Evolutionary conservation across 306 rosid species (phyloP).

Genomic region (Oemleria cerasiformis): DNA sequence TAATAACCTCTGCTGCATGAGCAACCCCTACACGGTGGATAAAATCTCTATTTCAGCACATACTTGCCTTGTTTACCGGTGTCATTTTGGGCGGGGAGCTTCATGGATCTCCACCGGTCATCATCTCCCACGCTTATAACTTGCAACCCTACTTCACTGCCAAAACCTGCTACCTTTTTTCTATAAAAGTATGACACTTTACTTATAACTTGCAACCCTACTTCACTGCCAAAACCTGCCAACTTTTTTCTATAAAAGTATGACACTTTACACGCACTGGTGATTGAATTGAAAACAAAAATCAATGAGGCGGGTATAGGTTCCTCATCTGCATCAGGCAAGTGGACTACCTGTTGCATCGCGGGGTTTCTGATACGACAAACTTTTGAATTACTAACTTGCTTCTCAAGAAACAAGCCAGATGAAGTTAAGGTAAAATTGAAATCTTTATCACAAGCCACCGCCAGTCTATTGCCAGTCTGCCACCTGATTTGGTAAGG

Average conservation of each 20-base stretch:
- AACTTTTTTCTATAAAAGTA: too few species aligned
- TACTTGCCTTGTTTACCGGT: background rate
- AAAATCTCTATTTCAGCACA: too few species aligned
- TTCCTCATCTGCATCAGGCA: background rate
- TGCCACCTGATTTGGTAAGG: background rate
- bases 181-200: too few species aligned
- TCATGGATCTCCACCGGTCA: background rate
- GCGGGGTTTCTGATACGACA: background rate
- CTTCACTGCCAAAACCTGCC: too few species aligned
- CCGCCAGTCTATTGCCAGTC: too few species aligned
- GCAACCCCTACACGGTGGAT: too few species aligned
- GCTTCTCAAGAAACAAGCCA: constrained; percentile 3
- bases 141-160: background rate
- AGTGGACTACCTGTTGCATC: background rate
- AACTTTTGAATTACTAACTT: background rate
- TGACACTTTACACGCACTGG: constrained; percentile 1
- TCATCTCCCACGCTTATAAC: background rate
- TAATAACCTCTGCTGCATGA: background rate
- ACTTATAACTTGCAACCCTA: too few species aligned
- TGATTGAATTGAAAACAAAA: background rate
- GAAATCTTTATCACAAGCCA: background rate
- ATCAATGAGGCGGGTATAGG: background rate
- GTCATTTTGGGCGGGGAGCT: background rate
- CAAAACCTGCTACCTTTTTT: too few species aligned
- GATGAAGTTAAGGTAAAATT: rapidly evolving